Percentiles rank a stretch among this genome's conserved stretches.
Conservation (phyloP, 306 rosid species). For the Astragalus glycyphyllos region DNA sequence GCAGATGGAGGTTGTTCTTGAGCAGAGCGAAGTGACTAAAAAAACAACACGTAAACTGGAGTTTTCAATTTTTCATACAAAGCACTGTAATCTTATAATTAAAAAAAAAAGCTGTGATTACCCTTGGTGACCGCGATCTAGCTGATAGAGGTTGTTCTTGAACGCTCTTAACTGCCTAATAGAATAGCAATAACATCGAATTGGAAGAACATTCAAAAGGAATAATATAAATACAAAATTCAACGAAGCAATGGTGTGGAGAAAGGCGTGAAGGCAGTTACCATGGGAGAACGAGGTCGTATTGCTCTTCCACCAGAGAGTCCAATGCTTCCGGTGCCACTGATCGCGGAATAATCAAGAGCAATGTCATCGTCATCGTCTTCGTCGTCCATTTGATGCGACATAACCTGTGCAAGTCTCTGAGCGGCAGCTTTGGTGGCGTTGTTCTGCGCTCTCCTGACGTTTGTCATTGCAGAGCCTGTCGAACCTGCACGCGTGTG, state of each 20-base stretch:
- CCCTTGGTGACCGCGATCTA: slow-evolving; percentile 53
- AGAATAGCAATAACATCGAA: slow-evolving; percentile 30
- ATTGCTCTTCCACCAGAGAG: slow-evolving; percentile 71
- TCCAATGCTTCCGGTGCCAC: slow-evolving; percentile 71
- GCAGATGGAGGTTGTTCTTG: slow-evolving; percentile 48
- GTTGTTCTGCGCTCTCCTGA: slow-evolving; percentile 67
- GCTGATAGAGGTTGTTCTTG: slow-evolving; percentile 45
- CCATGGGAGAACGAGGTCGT: slow-evolving; percentile 73
- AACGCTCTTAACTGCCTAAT: slow-evolving; percentile 43
- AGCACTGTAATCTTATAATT: neutral
- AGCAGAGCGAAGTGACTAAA: slow-evolving; percentile 46
- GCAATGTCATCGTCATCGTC: slow-evolving; percentile 73
- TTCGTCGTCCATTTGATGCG: slow-evolving; percentile 61
- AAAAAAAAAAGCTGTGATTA: slow-evolving; percentile 23
- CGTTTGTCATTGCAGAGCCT: slow-evolving; percentile 49
- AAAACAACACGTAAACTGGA: slow-evolving; percentile 4
- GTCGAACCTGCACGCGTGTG: slow-evolving; percentile 62
- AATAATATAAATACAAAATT: neutral
- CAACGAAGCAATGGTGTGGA: neutral
- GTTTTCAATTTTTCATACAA: slow-evolving; percentile 7
- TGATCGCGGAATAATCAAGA: slow-evolving; percentile 53
- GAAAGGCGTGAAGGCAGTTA: slow-evolving; percentile 29
- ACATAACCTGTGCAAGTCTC: slow-evolving; percentile 97
- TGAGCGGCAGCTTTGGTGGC: slow-evolving; percentile 93
- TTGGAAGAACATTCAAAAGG: slow-evolving; percentile 13